These are phyloP conservation scores for Pachysandra terminalis DNA, from an alignment of 164 flowering plant species.

Conservation along the genomic window DNA sequence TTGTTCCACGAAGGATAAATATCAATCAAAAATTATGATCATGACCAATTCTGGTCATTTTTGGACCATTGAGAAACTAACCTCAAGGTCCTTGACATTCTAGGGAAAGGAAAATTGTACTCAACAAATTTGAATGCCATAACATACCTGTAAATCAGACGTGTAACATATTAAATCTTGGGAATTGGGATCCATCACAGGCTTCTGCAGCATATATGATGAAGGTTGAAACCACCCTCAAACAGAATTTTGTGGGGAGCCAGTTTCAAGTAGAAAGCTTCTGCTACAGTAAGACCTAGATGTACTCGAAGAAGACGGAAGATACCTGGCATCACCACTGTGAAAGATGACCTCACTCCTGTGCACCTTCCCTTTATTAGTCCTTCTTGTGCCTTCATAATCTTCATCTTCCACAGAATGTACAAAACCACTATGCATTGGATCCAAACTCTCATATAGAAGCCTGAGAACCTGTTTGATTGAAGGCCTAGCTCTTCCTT, in stretches of 20 bases:
- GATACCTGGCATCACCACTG: slow-evolving; percentile 72
- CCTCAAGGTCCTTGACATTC: slow-evolving; percentile 1
- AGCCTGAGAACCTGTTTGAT: slow-evolving; percentile 89
- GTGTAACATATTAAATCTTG: neutral
- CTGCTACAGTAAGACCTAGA: slow-evolving; percentile 89
- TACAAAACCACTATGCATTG: slow-evolving; percentile 58
- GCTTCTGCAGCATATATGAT: neutral
- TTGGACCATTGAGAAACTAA: neutral
- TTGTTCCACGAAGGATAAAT: neutral
- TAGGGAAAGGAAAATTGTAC: neutral
- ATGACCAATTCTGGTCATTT: neutral
- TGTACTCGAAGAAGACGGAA: slow-evolving; percentile 92
- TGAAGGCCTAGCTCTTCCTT: slow-evolving; percentile 82
- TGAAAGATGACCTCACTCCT: slow-evolving; percentile 44
- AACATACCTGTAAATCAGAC: too few relatives aligned
- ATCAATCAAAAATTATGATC: neutral
- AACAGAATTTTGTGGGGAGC: slow-evolving; percentile 69
- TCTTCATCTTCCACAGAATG: slow-evolving; percentile 72
- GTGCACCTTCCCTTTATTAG: slow-evolving; percentile 49
- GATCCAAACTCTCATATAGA: slow-evolving; percentile 77
- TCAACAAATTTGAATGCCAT: slow-evolving; percentile 1
- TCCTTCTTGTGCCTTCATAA: slow-evolving; percentile 40
- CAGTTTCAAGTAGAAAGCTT: slow-evolving; percentile 80
- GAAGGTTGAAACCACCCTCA: slow-evolving; percentile 8
- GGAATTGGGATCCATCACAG: neutral